Evolutionary conservation across 2,329 filamentous ascomycete genomes (phyloP).

Genomic region (Sporothrix globosa): DNA sequence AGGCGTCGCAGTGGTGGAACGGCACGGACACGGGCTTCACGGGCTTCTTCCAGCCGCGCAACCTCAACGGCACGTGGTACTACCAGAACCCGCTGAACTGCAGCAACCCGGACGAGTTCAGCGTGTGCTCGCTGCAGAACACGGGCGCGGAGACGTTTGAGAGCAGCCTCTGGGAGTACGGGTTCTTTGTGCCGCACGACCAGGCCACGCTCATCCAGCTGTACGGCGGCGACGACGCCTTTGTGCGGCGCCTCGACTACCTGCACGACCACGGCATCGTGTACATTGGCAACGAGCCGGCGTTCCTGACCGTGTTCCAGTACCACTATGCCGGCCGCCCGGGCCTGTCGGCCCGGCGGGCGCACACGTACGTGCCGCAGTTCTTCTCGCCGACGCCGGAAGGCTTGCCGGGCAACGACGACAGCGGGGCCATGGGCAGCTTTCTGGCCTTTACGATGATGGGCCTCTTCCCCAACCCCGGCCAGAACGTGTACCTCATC

Average conservation of each 20-base stretch:
- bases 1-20: constrained; percentile 57
- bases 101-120: constrained; percentile 56
- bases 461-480: constrained; percentile 69
- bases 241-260: constrained; percentile 63
- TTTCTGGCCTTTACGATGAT: constrained; percentile 70
- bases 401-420: constrained; percentile 72
- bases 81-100: constrained; percentile 70
- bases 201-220: constrained; percentile 58
- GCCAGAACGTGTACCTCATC: constrained; percentile 72
- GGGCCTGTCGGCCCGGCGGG: constrained; percentile 55
- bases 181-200: constrained; percentile 64
- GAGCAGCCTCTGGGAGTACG: constrained; percentile 72
- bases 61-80: constrained; percentile 68
- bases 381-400: constrained; percentile 62
- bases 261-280: constrained; percentile 66
- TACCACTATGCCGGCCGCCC: constrained; percentile 72
- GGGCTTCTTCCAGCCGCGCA: constrained; percentile 72
- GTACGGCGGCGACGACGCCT: constrained; percentile 62
- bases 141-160: constrained; percentile 72
- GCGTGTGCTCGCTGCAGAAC: constrained; percentile 61
- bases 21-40: constrained; percentile 65
- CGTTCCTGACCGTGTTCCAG: constrained; percentile 67
- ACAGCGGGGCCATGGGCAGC: constrained; percentile 70
- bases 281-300: constrained; percentile 65
- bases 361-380: constrained; percentile 67